phyloP scores from a whole-genome alignment of 208 protist genomes.

The Novymonas esmeraldas region DNA sequence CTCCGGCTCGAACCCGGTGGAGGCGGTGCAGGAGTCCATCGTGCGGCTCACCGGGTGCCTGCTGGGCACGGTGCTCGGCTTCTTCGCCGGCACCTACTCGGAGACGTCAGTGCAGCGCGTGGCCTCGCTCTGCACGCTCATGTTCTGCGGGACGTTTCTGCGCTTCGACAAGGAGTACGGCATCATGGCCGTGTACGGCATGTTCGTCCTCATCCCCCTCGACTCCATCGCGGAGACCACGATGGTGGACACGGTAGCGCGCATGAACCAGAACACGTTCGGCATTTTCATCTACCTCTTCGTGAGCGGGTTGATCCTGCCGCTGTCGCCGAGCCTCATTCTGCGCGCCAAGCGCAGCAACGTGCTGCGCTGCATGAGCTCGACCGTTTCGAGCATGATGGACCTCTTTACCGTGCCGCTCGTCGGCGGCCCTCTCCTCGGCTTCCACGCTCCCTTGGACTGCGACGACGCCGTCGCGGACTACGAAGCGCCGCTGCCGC shows the following conservation, averaged over 20 bases:
- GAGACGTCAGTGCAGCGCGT: conserved; percentile 68
- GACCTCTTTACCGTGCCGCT: conserved; percentile 63
- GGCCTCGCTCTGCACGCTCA: conserved; percentile 78
- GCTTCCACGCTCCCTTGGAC: neutral
- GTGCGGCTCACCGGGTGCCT: conserved; percentile 86
- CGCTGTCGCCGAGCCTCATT: conserved; percentile 73
- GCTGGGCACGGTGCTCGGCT: conserved; percentile 87
- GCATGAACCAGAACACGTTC: conserved; percentile 92
- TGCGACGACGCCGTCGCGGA: conserved; percentile 1
- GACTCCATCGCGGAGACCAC: conserved; percentile 59
- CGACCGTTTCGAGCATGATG: conserved; percentile 53
- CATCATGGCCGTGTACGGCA: conserved; percentile 85
- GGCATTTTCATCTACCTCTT: conserved; percentile 91
- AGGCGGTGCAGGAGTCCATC: conserved; percentile 84
- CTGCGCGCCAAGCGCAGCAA: conserved; percentile 80
- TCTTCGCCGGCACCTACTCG: conserved; percentile 86
- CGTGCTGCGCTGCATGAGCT: conserved; percentile 66
- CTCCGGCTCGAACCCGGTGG: conserved; percentile 82
- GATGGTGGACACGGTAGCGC: conserved; percentile 65
- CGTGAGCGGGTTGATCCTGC: conserved; percentile 74
- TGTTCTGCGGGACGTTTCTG: conserved; percentile 83
- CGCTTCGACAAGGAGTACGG: conserved; percentile 84
- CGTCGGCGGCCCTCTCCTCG: neutral
- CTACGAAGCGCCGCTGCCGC: conserved; percentile 1
- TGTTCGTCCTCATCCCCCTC: conserved; percentile 88